Evolutionary conservation across 2,329 filamentous ascomycete genomes (phyloP), one percentile per base, ranked within the genome.

Genomic region (Karstenula rhodostoma): DNA sequence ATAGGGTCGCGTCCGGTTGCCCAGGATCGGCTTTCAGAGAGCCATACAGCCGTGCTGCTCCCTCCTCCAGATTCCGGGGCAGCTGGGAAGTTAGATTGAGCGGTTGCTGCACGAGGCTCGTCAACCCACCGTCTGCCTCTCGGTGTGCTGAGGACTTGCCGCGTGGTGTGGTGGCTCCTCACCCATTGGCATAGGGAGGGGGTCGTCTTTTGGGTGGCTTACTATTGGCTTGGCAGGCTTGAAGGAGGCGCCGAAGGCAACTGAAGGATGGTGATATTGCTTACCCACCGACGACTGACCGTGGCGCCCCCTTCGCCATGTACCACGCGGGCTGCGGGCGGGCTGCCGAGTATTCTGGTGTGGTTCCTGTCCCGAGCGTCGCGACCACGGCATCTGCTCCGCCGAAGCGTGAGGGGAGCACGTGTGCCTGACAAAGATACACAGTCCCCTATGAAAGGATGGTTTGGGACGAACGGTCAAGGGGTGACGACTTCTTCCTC

Each of bases 221-320:
- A 44, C 22, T 54, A 54, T 54, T 54, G 51, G 51, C 51, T 54
- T 54, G 51, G 51, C 51, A 33, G 19, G n/a, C 42, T 12, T 23
- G 19, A 3, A 43, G 37, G 33, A 52, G 42, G 49, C 49, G 49
- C 49, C 49, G 19, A 2, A n/a, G 33, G 49, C 49, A 40, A 33
- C 13, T 40, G 37, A 40, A 6, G n/a, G 29, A 22, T 8, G 17
- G 48, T 22, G 33, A 52, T 52, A 42, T 40, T 52, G 35, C 50
- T 53, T 23, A 53, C 23, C 17, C 37, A 43, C 19, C 10, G 15
- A 15, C 13, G 43, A 22, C 43, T 15, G 10, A 27, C 48, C 19
- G 12, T 37, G 19, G 22, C 32, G 19, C 19, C 32, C 12, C n/a
- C n/a, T n/a, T n/a, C n/a, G n/a, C n/a, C n/a, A n/a, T n/a, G 9